Conservation (phyloP, 148 eudicot genomes). For the Cornus florida region DNA sequence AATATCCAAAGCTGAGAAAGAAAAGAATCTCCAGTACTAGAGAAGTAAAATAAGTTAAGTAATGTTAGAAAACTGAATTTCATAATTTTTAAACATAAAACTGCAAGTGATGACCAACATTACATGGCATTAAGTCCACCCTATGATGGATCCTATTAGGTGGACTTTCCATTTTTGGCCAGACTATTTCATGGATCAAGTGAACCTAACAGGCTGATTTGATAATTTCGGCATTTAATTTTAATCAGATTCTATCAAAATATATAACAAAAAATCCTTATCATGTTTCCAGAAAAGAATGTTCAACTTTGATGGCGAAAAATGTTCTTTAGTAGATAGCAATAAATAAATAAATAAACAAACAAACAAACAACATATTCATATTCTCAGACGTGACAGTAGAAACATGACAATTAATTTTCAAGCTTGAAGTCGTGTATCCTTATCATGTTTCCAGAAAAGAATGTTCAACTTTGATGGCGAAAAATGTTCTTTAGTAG, state of each 20-base stretch:
- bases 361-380: no score
- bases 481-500: no score
- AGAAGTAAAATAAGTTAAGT: no score
- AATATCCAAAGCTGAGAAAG: no score
- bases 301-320: neutral
- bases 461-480: neutral
- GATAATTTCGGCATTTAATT: no score
- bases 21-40: neutral
- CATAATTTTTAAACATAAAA: neutral
- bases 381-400: no score
- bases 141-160: neutral
- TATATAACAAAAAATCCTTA: neutral
- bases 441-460: neutral
- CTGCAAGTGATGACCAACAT: neutral
- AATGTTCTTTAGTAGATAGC: no score
- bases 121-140: neutral
- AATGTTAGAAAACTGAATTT: neutral
- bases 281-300: neutral
- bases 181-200: neutral
- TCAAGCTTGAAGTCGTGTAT: neutral
- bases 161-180: neutral
- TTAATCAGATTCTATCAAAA: slow-evolving; percentile 4
- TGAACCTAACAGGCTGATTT: neutral
- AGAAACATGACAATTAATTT: neutral
- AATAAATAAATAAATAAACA: no score